Base-by-base conservation (phyloP, 1,284 basidiomycete genomes). In the Naganishia sp. region DNA sequence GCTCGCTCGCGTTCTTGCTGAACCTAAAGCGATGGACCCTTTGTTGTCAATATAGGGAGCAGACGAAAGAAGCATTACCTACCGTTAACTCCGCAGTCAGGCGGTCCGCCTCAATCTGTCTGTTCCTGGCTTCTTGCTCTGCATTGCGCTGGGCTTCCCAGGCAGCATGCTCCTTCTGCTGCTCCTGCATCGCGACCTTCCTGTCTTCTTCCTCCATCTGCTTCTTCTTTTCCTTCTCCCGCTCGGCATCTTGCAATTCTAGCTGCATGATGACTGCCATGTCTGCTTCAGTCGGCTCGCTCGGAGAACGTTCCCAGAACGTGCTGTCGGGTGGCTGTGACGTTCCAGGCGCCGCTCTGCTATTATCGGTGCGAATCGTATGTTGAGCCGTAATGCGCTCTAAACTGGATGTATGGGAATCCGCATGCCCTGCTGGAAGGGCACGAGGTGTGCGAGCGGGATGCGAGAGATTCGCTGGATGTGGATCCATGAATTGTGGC, bases 101-200 rank as follows among this genome's bases (percentile, higher is more conserved):
- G 23, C 65, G 47, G 45, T 69, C 68, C 4, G 65, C 61, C 45
- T 63, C 65, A n/a, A 66, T 61, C 39, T 69, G 68, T 31, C 65
- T 51, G 17, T 39, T 63, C 32, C 66, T 51, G 9, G 57, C 46
- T 32, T 67, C 62, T 42, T 57, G 53, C 39, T 69, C 66, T 45
- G 58, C 50, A 11, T 63, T 50, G 63, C 75, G 74, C 69, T 74
- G 72, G 54, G 70, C 68, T 64, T 73, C 69, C 75, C 75, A 78
- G 10, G 74, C 70, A 42, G 75, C 76, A 47, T 76, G 72, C 65
- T 80, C 79, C 41, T 70, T 72, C 55, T 76, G 75, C 68, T 80
- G 79, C 54, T 77, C 76, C 46, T 71, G 70, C 55, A 74, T 67
- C 1, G 79, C 79, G 2, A 77, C 61, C 49, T 72, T 70, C 58